These are phyloP conservation scores for Hypoxylon sp. DNA, from an alignment of 2,329 filamentous ascomycete genomes.

Conservation along the genomic window DNA sequence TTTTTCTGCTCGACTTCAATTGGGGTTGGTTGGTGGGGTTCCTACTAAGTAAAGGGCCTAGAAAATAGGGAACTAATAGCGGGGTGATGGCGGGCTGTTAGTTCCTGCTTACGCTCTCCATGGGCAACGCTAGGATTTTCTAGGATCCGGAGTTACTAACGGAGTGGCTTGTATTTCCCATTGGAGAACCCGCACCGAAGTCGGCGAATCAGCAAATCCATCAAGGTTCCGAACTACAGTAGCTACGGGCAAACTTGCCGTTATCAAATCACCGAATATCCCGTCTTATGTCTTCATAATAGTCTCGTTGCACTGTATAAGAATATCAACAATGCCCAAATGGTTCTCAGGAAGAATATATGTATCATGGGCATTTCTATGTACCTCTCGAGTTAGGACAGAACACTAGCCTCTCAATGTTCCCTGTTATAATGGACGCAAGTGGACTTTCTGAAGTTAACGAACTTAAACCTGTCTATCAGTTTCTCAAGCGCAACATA, in stretches of 20 bases:
- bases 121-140: constrained; percentile 9
- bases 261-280: constrained; percentile 9
- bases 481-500: no score
- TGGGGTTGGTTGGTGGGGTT: constrained; percentile 38
- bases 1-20: constrained; percentile 27
- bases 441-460: no score
- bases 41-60: constrained; percentile 32
- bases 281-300: constrained; percentile 1
- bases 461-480: no score
- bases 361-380: no score
- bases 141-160: constrained; percentile 42
- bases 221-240: constrained; percentile 26
- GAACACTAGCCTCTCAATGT: no score
- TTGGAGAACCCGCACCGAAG: constrained; percentile 34
- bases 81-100: constrained; percentile 29
- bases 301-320: background rate
- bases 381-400: no score
- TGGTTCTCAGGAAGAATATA: no score
- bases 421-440: no score
- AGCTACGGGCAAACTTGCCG: constrained; percentile 25
- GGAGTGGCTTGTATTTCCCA: constrained; percentile 19
- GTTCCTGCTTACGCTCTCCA: constrained; percentile 17
- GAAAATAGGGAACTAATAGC: constrained; percentile 9
- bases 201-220: constrained; percentile 38
- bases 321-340: no score